Base-by-base conservation (phyloP, 1,139 yeast species). In the Suhomyces taliae region DNA sequence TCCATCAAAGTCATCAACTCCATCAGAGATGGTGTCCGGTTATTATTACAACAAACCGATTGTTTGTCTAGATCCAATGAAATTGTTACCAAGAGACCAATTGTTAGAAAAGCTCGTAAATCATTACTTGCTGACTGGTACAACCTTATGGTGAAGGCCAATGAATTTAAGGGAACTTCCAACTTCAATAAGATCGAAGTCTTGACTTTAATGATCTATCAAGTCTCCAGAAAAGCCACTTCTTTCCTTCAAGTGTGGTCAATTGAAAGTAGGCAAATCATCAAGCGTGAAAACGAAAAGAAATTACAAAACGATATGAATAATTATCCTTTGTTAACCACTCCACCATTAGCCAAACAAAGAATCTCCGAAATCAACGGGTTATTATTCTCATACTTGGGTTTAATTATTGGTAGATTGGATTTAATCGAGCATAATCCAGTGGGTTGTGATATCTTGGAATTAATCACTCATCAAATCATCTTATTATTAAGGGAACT, bases 81-180 rank as follows among this genome's bases (percentile, higher is more conserved):
- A 38, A 78, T 89, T 37, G 96, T 91, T 5, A 82, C 84, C 51
- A 77, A 80, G 50, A 78, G 84, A 40, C 89, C 90, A 4, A 66
- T 80, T 7, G 83, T 93, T 15, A 74, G 95, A 45, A 85, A 81
- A 55, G 77, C 87, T 49, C 78, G 99, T 55, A 91, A 91, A 65
- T 76, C 85, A 19, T 70, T 93, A 48, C 78, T 93, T 39, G 91
- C 96, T 1, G 97, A 91, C 61, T 87, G 97, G 87, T 91, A 95
- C 47, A 87, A 85, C 50, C 72, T 93, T 39, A 90, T 91, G 79
- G 81, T 87, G 8, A 86, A 87, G 57, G 97, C 97, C 4, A 90
- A 87, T 58, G 90, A 87, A 47, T 87, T 83, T 61, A 83, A 86
- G 59, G 85, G 88, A 44, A 84, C 95, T 0, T 75, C 85, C 35